Evolutionary conservation across 2,329 filamentous ascomycete species (phyloP), one percentile per base, ranked within the genome.

Genomic region (Calonectria multiphialidica): DNA sequence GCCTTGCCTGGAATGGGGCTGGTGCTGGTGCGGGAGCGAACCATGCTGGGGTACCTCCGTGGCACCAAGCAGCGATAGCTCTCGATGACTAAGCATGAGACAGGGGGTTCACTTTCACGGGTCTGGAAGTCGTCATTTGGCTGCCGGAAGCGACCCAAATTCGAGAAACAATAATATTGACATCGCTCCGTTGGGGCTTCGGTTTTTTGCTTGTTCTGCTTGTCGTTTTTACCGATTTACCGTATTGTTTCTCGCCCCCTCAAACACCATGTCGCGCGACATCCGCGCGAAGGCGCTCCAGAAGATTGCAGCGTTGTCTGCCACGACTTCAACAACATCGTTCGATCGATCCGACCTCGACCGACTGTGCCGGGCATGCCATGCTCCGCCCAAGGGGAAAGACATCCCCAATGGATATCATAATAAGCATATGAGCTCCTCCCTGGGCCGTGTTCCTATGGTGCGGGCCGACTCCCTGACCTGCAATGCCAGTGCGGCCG

Each of bases 281-380:
- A 88, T 93, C 73, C 90, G 91, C 80, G 89, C 89, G 74, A 87
- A 87, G 80, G 91, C 91, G 76, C 86, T 93, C 69, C 86, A 92
- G 83, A 92, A 91, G 84, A 92, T 93, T 76, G 91, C 91, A 49
- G 87, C 88, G 55, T 86, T 93, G 66, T 92, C 91, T 16, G 90
- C 91, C 33, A 85, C 87, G 49, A 88, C 85, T 80, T 84, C 90
- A 21, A 82, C 85, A 53, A 85, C 87, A 15, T 85, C 89, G 2
- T 90, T 90, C 76, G 90, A 93, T 78, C 87, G 88, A 80, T 91
- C 91, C 62, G 91, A 93, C 74, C 87, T 93, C 67, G 90, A 92
- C 74, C 87, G 88, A 72, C 83, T 93, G 30, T 93, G 89, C 80
- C 88, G 84, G 80, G 90, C 90, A 66, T 90, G 89, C 66, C 86